Evolutionary conservation across 2,329 filamentous ascomycete genomes (phyloP), one percentile per base, ranked within the genome.

Genomic region (Bipolaris victoriae): DNA sequence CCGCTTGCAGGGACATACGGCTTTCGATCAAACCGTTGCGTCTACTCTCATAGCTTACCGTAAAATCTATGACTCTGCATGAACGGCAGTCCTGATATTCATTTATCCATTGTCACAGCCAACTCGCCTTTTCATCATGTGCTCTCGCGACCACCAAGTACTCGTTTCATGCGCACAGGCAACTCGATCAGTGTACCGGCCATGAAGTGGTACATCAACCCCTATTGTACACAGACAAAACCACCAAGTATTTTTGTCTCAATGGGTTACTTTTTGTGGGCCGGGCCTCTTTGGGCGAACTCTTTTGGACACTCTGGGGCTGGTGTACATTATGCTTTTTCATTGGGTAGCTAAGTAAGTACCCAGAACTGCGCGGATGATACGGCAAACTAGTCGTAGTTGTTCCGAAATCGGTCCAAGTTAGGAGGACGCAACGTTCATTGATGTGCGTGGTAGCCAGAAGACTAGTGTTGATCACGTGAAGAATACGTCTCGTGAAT

Each of bases 151-250:
- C 20, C 43, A 6, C 20, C 13, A 16, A 35, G 18, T 24, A 49
- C 7, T 9, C 2, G 35, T 49, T 36, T 49, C 33, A 39, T 37
- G 13, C 26, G n/a, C 16, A 46, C 15, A 46, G 29, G 37, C 20
- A n/a, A 6, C 15, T 7, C 7, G 1, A 13, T 13, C 20, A 26
- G 11, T 7, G 15, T 37, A 36, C 35, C 20, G 10, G 22, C 15
- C 35, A 10, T 39, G 15, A 5, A 39, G 20, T 26, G 20, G n/a
- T 2, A 13, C 26, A 26, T 7, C 5, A 13, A 13, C 46, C 46
- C 33, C 46, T 49, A 26, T 49, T 49, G 33, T 49, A n/a, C 46
- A 26, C 35, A n/a, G 46, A 18, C 11, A 37, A 39, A 15, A 49
- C 16, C 46, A 49, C 11, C 22, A 13, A 18, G 46, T 37, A n/a